Base-by-base conservation (phyloP, 73 alveolate genomes). In the Symbiodinium natans region DNA sequence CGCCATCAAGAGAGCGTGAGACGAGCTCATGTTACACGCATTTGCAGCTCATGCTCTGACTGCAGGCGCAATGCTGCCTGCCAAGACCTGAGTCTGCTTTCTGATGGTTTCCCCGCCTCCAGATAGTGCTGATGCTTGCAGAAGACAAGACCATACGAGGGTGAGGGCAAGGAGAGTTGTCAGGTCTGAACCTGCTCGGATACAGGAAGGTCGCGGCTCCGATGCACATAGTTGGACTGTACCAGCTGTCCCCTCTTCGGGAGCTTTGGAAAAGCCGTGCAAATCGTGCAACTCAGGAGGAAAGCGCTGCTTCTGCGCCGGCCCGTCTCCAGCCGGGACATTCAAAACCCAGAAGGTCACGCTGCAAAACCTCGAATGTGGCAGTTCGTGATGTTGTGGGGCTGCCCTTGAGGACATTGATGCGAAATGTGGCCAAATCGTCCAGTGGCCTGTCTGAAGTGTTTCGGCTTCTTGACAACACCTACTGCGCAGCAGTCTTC, bases 251-350 rank as follows among this genome's bases (percentile, higher is more conserved):
- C 63, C 63, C 63, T 10, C 17, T 48, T 48, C 17, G 63, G 63
- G 63, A 48, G 17, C 63, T 17, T 17, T 48, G 63, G 63, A 10
- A 48, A 48, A 48, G 8, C 23, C 23, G 17, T 17, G 68, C 68
- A 52, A 52, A 52, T 0, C 68, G 25, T 29, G 39, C 38, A 27
- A 4, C 46, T 25, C 56, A 87, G 94, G 94, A 36, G 94, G 94
- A 6, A 52, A 87, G n/a, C 94, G 68, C 29, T 87, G 94, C 71
- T 87, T 87, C 38, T 87, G 94, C 40, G 59, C 84, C n/a, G 94
- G 94, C 52, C 94, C 94, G 31, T 52, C 84, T n/a, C 52, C 83
- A 38, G 33, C 15, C 25, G 94, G 84, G 17, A 4, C 41, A 29
- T 31, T 54, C 52, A 87, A 87, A 68, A 34, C 94, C 8, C 94